Evolutionary conservation across 768 basidiomycete species (phyloP).

Genomic region (Agrocybe praecox): DNA sequence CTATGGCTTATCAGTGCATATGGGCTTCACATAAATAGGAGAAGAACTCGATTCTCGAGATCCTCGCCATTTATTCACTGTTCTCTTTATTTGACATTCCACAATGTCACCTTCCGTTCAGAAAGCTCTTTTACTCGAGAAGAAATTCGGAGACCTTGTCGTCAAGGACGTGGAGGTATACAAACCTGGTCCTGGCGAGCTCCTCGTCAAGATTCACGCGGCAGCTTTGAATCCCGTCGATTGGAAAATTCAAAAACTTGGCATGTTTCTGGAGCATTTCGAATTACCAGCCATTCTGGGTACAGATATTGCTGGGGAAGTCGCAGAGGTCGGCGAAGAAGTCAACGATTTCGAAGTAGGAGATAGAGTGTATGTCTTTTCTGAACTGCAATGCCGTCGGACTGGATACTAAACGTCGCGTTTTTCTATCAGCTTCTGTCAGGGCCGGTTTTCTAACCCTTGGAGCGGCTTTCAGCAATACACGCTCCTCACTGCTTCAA

Average conservation of each 20-base stretch:
- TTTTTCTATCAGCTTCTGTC: constrained; percentile 41
- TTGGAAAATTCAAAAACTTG: constrained; percentile 33
- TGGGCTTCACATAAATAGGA: too few relatives aligned
- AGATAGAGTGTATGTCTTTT: constrained; percentile 45
- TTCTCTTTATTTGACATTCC: too few relatives aligned
- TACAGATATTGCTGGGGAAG: constrained; percentile 52
- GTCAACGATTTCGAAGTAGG: constrained; percentile 52
- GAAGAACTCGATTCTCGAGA: too few relatives aligned
- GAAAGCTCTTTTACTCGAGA: constrained; percentile 26
- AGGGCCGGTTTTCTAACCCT: constrained; percentile 36
- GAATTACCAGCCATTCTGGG: constrained; percentile 46
- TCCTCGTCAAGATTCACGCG: constrained; percentile 43
- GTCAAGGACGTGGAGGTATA: constrained; percentile 17
- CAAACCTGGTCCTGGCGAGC: constrained; percentile 38
- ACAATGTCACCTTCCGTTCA: constrained; percentile 25
- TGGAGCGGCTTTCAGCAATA: constrained; percentile 49
- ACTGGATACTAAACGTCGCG: background rate
- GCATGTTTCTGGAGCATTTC: constrained; percentile 31
- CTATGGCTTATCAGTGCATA: too few relatives aligned
- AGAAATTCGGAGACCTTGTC: constrained; percentile 18
- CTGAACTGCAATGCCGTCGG: background rate
- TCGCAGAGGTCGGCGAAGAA: constrained; percentile 52
- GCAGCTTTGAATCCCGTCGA: constrained; percentile 51
- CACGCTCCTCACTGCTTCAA: constrained; percentile 38
- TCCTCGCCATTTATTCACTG: too few relatives aligned